Conservation (phyloP, 2,329 filamentous ascomycete genomes). For the Biscogniauxia mediterranea region DNA sequence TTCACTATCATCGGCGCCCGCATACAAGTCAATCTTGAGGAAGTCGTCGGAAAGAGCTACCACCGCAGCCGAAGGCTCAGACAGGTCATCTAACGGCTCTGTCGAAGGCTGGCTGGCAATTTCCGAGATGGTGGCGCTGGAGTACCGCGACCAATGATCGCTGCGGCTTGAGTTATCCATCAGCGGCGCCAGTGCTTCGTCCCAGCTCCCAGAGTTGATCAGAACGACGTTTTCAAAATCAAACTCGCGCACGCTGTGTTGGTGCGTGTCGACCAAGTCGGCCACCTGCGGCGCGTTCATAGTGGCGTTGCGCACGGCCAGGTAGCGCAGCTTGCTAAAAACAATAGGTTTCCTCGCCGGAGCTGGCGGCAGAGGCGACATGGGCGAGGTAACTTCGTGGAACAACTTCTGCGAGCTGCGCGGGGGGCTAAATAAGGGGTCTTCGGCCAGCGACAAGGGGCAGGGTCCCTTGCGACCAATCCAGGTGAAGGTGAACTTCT, state of each 20-base stretch:
- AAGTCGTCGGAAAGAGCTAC: constrained; percentile 52
- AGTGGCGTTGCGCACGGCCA: constrained; percentile 70
- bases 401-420: constrained; percentile 57
- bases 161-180: constrained; percentile 46
- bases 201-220: constrained; percentile 69
- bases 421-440: constrained; percentile 64
- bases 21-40: constrained; percentile 35
- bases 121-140: constrained; percentile 34
- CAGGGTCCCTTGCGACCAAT: constrained; percentile 69
- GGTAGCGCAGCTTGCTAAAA: constrained; percentile 65
- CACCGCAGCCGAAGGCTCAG: constrained; percentile 52
- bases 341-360: constrained; percentile 54
- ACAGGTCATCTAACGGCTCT: constrained; percentile 35
- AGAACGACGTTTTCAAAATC: constrained; percentile 76
- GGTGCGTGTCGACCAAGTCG: constrained; percentile 65
- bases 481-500: constrained; percentile 77
- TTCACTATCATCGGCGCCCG: constrained; percentile 31
- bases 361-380: constrained; percentile 58
- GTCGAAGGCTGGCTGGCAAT: constrained; percentile 25
- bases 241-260: constrained; percentile 68
- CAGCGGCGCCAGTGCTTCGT: constrained; percentile 75
- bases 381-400: constrained; percentile 62
- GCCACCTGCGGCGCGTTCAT: constrained; percentile 72
- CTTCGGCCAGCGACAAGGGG: constrained; percentile 67
- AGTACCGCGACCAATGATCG: constrained; percentile 43